Evolutionary conservation across 805 yeast species (phyloP).

Genomic region (Ogataea trehaloabstinens): DNA sequence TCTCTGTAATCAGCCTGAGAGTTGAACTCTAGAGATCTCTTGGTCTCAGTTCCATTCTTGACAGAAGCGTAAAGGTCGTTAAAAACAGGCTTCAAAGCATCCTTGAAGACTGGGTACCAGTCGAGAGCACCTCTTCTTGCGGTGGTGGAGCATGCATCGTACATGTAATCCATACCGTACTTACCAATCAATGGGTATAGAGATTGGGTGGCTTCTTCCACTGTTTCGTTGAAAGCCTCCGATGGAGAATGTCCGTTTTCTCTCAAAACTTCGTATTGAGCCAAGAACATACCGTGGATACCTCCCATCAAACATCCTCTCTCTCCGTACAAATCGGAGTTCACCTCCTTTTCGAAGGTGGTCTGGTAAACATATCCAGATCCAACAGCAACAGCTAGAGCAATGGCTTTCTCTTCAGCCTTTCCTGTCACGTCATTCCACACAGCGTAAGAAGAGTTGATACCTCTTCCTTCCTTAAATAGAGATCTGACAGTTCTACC

Average conservation of each 20-base stretch:
- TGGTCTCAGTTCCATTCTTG: constrained; percentile 94
- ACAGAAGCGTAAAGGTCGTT: constrained; percentile 93
- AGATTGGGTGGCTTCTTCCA: constrained; percentile 99
- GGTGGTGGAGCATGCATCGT: constrained; percentile 99
- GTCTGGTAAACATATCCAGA: constrained; percentile 99
- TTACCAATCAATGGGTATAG: constrained; percentile 98
- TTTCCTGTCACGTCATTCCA: constrained; percentile 99
- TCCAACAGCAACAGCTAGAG: constrained; percentile 98
- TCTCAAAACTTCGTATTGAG: constrained; percentile 99
- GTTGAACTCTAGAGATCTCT: constrained; percentile 98
- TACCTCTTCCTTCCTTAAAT: constrained; percentile 99
- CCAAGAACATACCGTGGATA: constrained; percentile 99
- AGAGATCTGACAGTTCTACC: constrained; percentile 99
- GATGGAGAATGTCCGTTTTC: constrained; percentile 99
- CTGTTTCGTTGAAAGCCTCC: constrained; percentile 99
- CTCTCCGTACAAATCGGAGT: constrained; percentile 99
- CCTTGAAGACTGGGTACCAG: constrained; percentile 99
- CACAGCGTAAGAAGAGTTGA: constrained; percentile 98
- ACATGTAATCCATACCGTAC: constrained; percentile 99
- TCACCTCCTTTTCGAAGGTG: constrained; percentile 98
- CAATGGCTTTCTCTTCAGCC: constrained; percentile 99
- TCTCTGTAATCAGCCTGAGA: constrained; percentile 97
- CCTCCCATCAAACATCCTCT: constrained; percentile 99
- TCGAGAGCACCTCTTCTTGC: constrained; percentile 99
- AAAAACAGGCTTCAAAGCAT: constrained; percentile 98